Evolutionary conservation across 2,329 filamentous ascomycete genomes (phyloP).

Genomic region (Colletotrichum abscissum): DNA sequence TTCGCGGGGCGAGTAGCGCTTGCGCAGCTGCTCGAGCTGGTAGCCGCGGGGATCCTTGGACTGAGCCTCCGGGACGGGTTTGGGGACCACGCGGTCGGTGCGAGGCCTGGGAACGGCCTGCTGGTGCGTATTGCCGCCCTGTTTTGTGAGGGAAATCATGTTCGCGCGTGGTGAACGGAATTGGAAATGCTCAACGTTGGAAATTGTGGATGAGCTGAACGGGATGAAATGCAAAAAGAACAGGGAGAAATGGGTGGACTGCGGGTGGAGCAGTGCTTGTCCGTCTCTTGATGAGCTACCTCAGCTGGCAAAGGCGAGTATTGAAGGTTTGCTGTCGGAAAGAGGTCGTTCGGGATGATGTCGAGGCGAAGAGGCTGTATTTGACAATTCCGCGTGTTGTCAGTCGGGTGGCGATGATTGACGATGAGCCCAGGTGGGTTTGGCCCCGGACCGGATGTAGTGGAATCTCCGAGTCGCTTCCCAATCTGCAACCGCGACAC

Average conservation of each 20-base stretch:
- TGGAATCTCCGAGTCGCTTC: constrained; percentile 16
- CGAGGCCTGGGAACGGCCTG: constrained; percentile 60
- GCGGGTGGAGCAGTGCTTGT: constrained; percentile 25
- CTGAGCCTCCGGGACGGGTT: constrained; percentile 74
- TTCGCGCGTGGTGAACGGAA: constrained; percentile 5
- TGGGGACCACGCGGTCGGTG: constrained; percentile 65
- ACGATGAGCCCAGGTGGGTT: neutral
- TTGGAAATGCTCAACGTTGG: constrained; percentile 22
- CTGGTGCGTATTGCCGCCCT: constrained; percentile 46
- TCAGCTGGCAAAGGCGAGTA: constrained; percentile 3
- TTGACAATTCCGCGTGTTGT: constrained; percentile 6
- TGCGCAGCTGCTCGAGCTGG: constrained; percentile 78
- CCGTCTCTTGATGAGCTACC: constrained; percentile 7
- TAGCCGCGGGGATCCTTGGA: constrained; percentile 76
- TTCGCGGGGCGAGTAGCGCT: constrained; percentile 69
- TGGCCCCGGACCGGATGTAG: neutral
- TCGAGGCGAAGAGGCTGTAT: neutral
- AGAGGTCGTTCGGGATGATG: neutral
- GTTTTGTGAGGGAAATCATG: constrained; percentile 53
- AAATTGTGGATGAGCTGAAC: constrained; percentile 36
- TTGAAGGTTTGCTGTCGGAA: constrained; percentile 2
- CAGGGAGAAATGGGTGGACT: neutral
- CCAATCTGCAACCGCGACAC: neutral
- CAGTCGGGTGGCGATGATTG: constrained; percentile 10
- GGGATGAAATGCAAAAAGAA: constrained; percentile 21